A percentile compares a stretch with the other conserved stretches of the same genome.
These are phyloP conservation scores for Vaccinium vitisidaea DNA, from an alignment of 148 eudicot species.

Conservation along the genomic window DNA sequence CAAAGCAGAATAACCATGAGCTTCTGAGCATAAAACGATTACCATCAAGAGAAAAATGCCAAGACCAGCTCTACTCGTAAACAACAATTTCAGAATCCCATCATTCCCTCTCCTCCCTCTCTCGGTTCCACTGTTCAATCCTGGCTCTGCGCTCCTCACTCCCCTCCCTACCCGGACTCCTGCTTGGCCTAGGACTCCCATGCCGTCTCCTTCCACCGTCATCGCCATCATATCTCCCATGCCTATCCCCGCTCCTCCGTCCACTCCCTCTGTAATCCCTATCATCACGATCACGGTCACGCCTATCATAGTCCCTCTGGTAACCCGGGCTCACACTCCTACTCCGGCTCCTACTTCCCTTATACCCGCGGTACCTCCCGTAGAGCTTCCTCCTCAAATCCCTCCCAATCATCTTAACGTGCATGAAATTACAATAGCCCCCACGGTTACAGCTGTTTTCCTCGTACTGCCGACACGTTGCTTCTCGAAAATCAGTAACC, in stretches of 20 bases:
- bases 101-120: slow-evolving; percentile 38
- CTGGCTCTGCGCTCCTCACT: slow-evolving; percentile 61
- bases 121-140: slow-evolving; percentile 67
- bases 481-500: slow-evolving; percentile 76
- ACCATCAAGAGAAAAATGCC: slow-evolving; percentile 13
- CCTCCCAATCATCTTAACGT: slow-evolving; percentile 66
- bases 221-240: slow-evolving; percentile 19
- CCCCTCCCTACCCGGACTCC: slow-evolving; percentile 46
- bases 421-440: slow-evolving; percentile 81
- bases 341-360: slow-evolving; percentile 40
- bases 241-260: slow-evolving; percentile 19
- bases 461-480: slow-evolving; percentile 71
- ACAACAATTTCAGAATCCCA: background rate
- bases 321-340: slow-evolving; percentile 33
- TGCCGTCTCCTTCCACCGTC: slow-evolving; percentile 28
- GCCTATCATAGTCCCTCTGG: slow-evolving; percentile 22
- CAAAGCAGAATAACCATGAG: background rate
- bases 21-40: background rate
- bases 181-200: slow-evolving; percentile 32
- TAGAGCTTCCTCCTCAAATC: slow-evolving; percentile 56
- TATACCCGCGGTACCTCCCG: slow-evolving; percentile 34
- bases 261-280: slow-evolving; percentile 15
- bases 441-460: slow-evolving; percentile 77
- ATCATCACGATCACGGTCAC: slow-evolving; percentile 17
- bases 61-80: background rate